phyloP scores from a whole-genome alignment of 495 filamentous ascomycete species.

The Pyronema domesticum region DNA sequence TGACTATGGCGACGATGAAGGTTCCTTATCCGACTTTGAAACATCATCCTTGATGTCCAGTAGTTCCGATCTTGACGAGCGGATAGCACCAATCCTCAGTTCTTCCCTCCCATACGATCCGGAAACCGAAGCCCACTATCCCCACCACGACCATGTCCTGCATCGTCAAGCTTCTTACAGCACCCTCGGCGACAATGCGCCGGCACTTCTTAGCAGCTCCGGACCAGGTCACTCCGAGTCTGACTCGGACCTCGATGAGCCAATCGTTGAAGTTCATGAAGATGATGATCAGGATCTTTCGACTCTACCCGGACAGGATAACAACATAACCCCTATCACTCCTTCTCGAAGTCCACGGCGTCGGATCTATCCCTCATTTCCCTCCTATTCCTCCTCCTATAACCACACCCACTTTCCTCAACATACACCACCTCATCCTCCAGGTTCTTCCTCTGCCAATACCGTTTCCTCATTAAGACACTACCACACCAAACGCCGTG shows the following conservation, averaged over 20 bases:
- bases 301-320: constrained; percentile 4
- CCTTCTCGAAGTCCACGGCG: constrained; percentile 7
- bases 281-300: constrained; percentile 2
- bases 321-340: constrained; percentile 7
- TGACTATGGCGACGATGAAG: constrained; percentile 23
- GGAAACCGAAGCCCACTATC: constrained; percentile 11
- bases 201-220: not conserved
- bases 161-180: constrained; percentile 18
- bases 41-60: not conserved
- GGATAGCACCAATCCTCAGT: constrained; percentile 18
- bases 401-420: constrained; percentile 18
- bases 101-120: constrained; percentile 23
- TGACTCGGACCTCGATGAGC: constrained; percentile 13
- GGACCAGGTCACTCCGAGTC: not conserved
- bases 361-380: constrained; percentile 19
- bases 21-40: constrained; percentile 16
- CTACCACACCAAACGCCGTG: not conserved
- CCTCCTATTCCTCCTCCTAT: constrained; percentile 18
- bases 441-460: constrained; percentile 1
- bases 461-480: constrained; percentile 6
- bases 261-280: constrained; percentile 18
- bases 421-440: not conserved
- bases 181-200: constrained; percentile 13
- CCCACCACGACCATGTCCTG: constrained; percentile 21
- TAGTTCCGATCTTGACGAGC: constrained; percentile 14